These are phyloP conservation scores for Termitomyces sp. DNA, from an alignment of 768 basidiomycete species.

Conservation along the genomic window DNA sequence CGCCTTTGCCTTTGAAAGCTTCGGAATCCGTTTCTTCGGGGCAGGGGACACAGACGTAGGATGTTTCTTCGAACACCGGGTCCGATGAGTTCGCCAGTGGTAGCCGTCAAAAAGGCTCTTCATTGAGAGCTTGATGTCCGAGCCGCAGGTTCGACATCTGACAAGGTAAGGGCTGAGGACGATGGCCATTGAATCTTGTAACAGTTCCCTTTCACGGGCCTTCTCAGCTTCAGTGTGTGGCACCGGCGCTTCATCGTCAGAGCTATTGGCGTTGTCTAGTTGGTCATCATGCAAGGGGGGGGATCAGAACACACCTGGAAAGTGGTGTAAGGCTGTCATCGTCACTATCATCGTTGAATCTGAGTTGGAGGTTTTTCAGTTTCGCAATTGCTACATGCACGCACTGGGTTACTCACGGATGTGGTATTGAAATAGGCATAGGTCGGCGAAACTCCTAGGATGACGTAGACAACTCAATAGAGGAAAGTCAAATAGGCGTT, in stretches of 20 bases:
- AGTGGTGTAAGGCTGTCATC: conserved; percentile 13
- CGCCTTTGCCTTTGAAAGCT: conserved; percentile 1
- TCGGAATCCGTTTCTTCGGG: conserved; percentile 10
- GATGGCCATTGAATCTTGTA: conserved; percentile 51
- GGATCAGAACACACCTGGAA: conserved; percentile 12
- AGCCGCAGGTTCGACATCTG: conserved; percentile 54
- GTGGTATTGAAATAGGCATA: conserved; percentile 45
- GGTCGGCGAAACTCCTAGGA: conserved; percentile 22
- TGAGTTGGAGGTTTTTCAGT: conserved; percentile 34
- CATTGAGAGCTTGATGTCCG: conserved; percentile 60
- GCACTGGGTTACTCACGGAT: conserved; percentile 53
- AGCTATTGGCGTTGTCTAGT: neutral
- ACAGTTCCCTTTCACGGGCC: conserved; percentile 49
- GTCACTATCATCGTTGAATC: conserved; percentile 14
- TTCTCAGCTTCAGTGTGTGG: conserved; percentile 41
- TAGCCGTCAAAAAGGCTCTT: conserved; percentile 66
- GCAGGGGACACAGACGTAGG: conserved; percentile 1
- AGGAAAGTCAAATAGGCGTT: conserved; percentile 1
- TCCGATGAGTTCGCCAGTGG: conserved; percentile 67
- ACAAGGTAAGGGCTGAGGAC: conserved; percentile 52
- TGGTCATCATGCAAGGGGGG: neutral
- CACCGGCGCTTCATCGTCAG: conserved; percentile 16
- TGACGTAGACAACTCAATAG: conserved; percentile 6
- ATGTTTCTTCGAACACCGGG: conserved; percentile 52
- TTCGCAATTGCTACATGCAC: conserved; percentile 38